Evolutionary conservation across 2,329 filamentous ascomycete species (phyloP), one percentile per base, ranked within the genome.

Genomic region (Ceratocystis papillata): DNA sequence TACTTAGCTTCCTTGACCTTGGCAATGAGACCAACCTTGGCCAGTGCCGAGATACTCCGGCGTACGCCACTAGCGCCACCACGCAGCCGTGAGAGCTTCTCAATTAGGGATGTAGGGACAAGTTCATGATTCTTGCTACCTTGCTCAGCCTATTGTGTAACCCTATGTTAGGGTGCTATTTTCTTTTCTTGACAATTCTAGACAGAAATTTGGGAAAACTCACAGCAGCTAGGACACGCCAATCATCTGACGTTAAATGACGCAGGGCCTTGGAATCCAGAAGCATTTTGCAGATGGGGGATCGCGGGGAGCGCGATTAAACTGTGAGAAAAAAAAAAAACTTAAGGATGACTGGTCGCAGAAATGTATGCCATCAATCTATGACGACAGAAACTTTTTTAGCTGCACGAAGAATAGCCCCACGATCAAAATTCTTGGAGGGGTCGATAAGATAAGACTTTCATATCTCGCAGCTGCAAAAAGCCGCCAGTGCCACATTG

Each of bases 41-140:
- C 94, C 64, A 99, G 85, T 64, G 85, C 87, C 28, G 92, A 96
- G 71, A 99, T 97, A 73, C 86, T 87, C 72, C 82, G 89, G 76
- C 94, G 89, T 22, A 96, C 90, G 68, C 89, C 89, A 71, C 82
- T 87, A 70, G 84, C 83, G 65, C 88, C 88, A 67, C 89, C 88
- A 66, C 90, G 86, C 46, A 96, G 83, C 50, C 89, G 88, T 5
- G 93, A 86, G 30, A 96, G 82, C 73, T 90, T 89, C 67, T 87
- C 86, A 70, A 99, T 97, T 70, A 97, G 76, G 3, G 90, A 79
- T 15, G 93, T 97, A 6, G 94, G 94, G 1, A 99, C 93, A 67
- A 99, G 83, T 78, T 99, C 94, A 79, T 99, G 94, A 77, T 97
- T 97, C 75, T 90, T 92, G 77, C 89, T 95, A 73, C 92, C 93